Evolutionary conservation across 148 eudicot species (phyloP).

Genomic region (Chenopodium formosanum): DNA sequence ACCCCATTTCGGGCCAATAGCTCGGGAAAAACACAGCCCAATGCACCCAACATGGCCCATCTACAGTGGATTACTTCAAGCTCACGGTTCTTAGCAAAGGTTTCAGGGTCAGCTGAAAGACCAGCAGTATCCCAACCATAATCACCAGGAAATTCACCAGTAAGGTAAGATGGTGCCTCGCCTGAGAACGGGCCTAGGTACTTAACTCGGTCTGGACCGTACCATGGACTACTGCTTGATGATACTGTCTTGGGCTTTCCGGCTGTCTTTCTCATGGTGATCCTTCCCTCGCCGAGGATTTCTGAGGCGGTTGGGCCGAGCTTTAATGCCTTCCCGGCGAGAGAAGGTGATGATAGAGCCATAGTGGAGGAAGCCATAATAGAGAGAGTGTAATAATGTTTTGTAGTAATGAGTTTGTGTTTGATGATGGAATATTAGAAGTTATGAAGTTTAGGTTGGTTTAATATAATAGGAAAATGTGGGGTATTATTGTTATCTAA

Average conservation of each 20-base stretch:
- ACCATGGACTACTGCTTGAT: slow-evolving; percentile 37
- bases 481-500: slow-evolving; percentile 18
- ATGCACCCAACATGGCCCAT: slow-evolving; percentile 41
- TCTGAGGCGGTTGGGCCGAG: slow-evolving; percentile 25
- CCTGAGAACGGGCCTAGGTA: slow-evolving; percentile 45
- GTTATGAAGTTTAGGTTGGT: neutral
- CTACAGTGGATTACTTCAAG: slow-evolving; percentile 37
- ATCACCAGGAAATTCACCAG: slow-evolving; percentile 43
- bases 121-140: slow-evolving; percentile 45
- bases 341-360: slow-evolving; percentile 26
- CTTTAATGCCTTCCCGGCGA: slow-evolving; percentile 25
- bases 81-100: slow-evolving; percentile 39
- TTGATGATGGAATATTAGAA: neutral
- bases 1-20: slow-evolving; percentile 42
- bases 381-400: no score
- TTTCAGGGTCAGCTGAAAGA: slow-evolving; percentile 41
- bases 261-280: slow-evolving; percentile 33
- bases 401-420: no score
- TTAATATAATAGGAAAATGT: neutral
- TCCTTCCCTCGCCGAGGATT: slow-evolving; percentile 17
- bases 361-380: slow-evolving; percentile 38
- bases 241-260: slow-evolving; percentile 25
- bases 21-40: slow-evolving; percentile 37
- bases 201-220: slow-evolving; percentile 9
- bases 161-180: slow-evolving; percentile 36